These are phyloP conservation scores for Trypanosoma cruzi DNA, from an alignment of 208 protist genomes.

Conservation along the genomic window DNA sequence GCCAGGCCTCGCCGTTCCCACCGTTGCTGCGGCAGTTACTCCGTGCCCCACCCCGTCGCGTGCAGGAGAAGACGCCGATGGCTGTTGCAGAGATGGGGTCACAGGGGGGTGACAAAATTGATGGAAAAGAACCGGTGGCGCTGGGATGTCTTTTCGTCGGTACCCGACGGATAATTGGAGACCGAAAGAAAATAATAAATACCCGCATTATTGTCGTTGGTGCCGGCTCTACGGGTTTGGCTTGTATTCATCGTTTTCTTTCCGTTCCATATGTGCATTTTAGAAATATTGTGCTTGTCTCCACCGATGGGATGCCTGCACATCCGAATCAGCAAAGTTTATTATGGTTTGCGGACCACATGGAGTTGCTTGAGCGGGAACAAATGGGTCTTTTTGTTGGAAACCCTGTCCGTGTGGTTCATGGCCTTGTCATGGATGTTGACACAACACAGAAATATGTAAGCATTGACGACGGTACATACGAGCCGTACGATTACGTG, in stretches of 20 bases:
- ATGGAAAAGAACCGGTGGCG: conserved; percentile 20
- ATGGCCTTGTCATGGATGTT: conserved; percentile 83
- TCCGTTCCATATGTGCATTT: conserved; percentile 81
- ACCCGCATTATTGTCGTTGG: conserved; percentile 88
- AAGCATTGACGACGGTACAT: conserved; percentile 78
- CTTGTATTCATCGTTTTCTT: conserved; percentile 78
- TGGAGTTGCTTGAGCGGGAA: conserved; percentile 86
- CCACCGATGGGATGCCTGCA: conserved; percentile 75
- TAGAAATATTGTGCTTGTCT: conserved; percentile 87
- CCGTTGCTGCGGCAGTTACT: conserved; percentile 53
- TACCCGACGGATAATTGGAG: conserved; percentile 71
- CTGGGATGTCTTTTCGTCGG: conserved; percentile 77
- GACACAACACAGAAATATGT: conserved; percentile 84
- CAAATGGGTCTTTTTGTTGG: conserved; percentile 62
- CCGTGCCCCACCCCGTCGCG: conserved; percentile 59
- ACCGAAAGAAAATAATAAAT: conserved; percentile 77
- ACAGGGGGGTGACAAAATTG: not conserved
- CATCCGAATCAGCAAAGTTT: conserved; percentile 68
- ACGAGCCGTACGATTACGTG: conserved; percentile 92
- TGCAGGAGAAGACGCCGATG: conserved; percentile 47
- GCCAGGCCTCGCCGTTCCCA: conserved; percentile 23
- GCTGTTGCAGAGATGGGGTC: not conserved
- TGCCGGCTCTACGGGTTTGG: conserved; percentile 76
- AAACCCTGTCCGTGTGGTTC: conserved; percentile 67
- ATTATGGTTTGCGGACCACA: conserved; percentile 66